These are phyloP conservation scores for Cronartium quercuum DNA, from an alignment of 1,284 basidiomycete species.

Conservation along the genomic window DNA sequence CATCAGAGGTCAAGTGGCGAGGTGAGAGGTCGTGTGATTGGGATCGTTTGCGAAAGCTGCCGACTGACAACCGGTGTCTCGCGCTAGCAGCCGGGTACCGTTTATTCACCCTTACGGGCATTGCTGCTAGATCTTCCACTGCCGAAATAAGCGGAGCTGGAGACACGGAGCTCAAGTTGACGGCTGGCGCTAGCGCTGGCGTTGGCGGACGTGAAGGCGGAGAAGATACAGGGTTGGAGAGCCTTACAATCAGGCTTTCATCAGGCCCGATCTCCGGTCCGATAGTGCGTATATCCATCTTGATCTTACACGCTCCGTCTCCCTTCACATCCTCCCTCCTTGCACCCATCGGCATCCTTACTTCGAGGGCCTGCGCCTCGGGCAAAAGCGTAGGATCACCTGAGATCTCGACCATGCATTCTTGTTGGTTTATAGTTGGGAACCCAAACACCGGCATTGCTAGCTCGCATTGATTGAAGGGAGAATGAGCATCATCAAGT, in stretches of 20 bases:
- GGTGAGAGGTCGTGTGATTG: too few relatives aligned
- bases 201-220: background rate
- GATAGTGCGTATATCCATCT: background rate
- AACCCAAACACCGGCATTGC: constrained; percentile 16
- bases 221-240: background rate
- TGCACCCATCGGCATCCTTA: constrained; percentile 16
- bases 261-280: background rate
- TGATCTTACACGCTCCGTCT: background rate
- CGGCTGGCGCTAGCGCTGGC: background rate
- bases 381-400: constrained; percentile 4
- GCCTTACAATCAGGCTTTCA: constrained; percentile 1
- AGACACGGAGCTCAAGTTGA: background rate
- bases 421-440: constrained; percentile 25
- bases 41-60: too few relatives aligned
- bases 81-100: too few relatives aligned
- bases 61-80: too few relatives aligned
- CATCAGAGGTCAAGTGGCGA: too few relatives aligned
- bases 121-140: too few relatives aligned
- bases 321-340: background rate
- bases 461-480: background rate
- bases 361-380: background rate
- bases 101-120: too few relatives aligned
- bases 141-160: too few relatives aligned
- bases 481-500: background rate
- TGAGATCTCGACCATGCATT: constrained; percentile 3